phyloP scores from a whole-genome alignment of 2,329 filamentous ascomycete genomes.

The Colletotrichum karsti region DNA sequence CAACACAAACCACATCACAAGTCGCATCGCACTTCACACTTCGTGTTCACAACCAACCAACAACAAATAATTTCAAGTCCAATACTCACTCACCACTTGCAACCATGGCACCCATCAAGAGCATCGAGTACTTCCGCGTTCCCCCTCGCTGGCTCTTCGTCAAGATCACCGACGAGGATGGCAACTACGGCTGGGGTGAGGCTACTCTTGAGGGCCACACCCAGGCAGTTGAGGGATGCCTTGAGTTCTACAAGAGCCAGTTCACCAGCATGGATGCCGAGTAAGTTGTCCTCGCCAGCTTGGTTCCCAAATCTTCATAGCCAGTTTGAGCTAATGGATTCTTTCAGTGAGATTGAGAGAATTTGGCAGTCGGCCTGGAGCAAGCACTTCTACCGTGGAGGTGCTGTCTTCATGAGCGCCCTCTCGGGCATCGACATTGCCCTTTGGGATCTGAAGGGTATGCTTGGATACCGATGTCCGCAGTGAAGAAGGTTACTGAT shows the following conservation, averaged over 20 bases:
- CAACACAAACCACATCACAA: too few relatives aligned
- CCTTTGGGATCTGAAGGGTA: conserved; percentile 78
- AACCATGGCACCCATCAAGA: too few relatives aligned
- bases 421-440: conserved; percentile 82
- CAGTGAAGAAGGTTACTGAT: too few relatives aligned
- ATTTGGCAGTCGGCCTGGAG: conserved; percentile 82
- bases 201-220: conserved; percentile 79
- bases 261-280: conserved; percentile 76
- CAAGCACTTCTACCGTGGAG: conserved; percentile 78
- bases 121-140: conserved; percentile 80
- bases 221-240: conserved; percentile 76
- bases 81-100: too few relatives aligned
- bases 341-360: conserved; percentile 82
- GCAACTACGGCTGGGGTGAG: conserved; percentile 76
- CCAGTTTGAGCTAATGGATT: too few relatives aligned
- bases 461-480: background rate
- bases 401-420: conserved; percentile 83
- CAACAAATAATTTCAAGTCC: too few relatives aligned
- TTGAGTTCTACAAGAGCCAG: conserved; percentile 72
- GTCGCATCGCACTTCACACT: too few relatives aligned
- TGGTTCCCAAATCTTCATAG: background rate
- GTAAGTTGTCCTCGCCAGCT: conserved; percentile 46
- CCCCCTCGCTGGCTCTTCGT: conserved; percentile 82
- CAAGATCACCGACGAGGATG: conserved; percentile 75
- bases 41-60: too few relatives aligned